phyloP scores from a whole-genome alignment of 2,329 filamentous ascomycete species.

The Bipolaris oryzae region DNA sequence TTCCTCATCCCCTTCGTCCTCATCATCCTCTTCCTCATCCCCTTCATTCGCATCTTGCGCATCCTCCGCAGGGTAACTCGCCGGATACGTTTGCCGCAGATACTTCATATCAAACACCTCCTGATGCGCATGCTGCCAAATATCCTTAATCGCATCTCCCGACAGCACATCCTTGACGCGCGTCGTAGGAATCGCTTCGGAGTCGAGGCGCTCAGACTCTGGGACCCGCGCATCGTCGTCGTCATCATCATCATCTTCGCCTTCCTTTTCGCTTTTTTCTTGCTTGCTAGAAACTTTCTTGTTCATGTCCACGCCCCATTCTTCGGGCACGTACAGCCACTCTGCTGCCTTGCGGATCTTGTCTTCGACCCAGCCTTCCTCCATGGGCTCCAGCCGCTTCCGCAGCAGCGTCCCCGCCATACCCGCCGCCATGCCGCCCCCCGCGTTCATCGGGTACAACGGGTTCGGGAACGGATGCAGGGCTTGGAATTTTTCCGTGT shows the following conservation, averaged over 20 bases:
- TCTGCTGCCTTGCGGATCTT: slow-evolving; percentile 35
- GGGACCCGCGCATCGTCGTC: slow-evolving; percentile 15
- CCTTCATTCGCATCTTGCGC: slow-evolving; percentile 14
- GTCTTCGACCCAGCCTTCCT: slow-evolving; percentile 40
- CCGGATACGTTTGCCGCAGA: slow-evolving; percentile 12
- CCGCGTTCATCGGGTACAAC: slow-evolving; percentile 26
- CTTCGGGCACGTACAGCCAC: slow-evolving; percentile 38
- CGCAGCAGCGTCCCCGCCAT: slow-evolving; percentile 33
- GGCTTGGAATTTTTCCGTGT: slow-evolving; percentile 21
- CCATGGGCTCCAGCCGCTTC: slow-evolving; percentile 34
- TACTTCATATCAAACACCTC: slow-evolving; percentile 29
- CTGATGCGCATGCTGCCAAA: slow-evolving; percentile 30
- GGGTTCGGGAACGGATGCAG: slow-evolving; percentile 36
- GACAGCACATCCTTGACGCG: slow-evolving; percentile 26
- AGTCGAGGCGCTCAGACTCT: slow-evolving; percentile 15
- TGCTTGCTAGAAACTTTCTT: slow-evolving; percentile 2
- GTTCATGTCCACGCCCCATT: slow-evolving; percentile 36
- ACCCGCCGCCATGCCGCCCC: slow-evolving; percentile 19
- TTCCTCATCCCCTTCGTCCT: slow-evolving; percentile 19
- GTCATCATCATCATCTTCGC: slow-evolving; percentile 18
- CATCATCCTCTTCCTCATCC: slow-evolving; percentile 23
- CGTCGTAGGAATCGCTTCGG: slow-evolving; percentile 19
- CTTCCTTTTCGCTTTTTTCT: slow-evolving; percentile 16
- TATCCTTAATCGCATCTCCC: slow-evolving; percentile 27
- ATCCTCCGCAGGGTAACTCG: slow-evolving; percentile 7